Percentiles rank a stretch among this genome's conserved stretches.
Evolutionary conservation across 176 grass and related monocot species (phyloP).

Genomic region (Musa itinerans): DNA sequence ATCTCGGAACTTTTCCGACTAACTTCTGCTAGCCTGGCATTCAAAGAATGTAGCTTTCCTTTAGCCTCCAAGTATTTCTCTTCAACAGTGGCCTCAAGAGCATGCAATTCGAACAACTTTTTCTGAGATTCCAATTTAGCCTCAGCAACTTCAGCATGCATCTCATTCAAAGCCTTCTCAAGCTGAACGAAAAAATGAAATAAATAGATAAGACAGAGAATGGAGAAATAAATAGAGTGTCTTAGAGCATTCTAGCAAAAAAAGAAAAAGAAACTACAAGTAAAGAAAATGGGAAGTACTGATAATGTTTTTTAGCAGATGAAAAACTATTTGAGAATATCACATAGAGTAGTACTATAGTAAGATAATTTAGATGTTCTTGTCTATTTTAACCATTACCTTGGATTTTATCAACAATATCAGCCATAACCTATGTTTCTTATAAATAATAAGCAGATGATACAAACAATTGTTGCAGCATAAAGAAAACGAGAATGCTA

Average conservation of each 20-base stretch:
- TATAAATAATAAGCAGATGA: neutral
- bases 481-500: neutral
- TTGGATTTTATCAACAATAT: neutral
- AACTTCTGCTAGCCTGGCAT: slow-evolving; percentile 86
- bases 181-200: slow-evolving; percentile 49
- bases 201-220: neutral
- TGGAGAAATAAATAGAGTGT: neutral
- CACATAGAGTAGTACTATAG: too few species aligned
- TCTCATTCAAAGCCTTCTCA: slow-evolving; percentile 67
- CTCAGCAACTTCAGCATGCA: slow-evolving; percentile 55
- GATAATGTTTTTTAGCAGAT: neutral
- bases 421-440: neutral
- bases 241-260: neutral
- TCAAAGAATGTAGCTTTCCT: slow-evolving; percentile 66
- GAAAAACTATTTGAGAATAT: too few species aligned
- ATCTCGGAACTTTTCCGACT: slow-evolving; percentile 77
- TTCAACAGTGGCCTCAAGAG: slow-evolving; percentile 65
- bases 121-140: slow-evolving; percentile 64
- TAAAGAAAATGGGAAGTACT: neutral
- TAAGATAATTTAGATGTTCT: too few species aligned
- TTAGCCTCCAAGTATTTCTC: slow-evolving; percentile 69
- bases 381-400: too few species aligned
- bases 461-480: neutral
- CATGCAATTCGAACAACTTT: slow-evolving; percentile 60
- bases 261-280: neutral